Evolutionary conservation across 257 asterid genomes (phyloP).

Genomic region (Gentiana straminea): DNA sequence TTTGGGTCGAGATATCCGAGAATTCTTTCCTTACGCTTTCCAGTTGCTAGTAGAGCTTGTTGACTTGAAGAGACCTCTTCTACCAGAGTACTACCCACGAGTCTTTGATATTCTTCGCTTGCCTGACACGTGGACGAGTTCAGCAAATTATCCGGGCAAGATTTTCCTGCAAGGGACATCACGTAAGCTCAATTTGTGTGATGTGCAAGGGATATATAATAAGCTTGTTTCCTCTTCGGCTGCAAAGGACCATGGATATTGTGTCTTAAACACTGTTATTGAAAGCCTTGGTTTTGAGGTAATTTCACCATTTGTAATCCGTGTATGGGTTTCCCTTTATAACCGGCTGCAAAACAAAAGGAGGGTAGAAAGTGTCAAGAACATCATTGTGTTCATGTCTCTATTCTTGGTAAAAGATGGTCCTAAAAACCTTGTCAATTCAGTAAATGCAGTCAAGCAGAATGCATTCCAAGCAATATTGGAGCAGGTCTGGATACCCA

Average conservation of each 20-base stretch:
- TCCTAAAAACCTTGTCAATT: slow-evolving; percentile 49
- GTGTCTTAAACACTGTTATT: slow-evolving; percentile 86
- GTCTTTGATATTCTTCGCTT: slow-evolving; percentile 64
- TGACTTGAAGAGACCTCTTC: slow-evolving; percentile 57
- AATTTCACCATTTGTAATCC: slow-evolving; percentile 38
- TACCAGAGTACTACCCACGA: slow-evolving; percentile 60
- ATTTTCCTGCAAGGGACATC: slow-evolving; percentile 90
- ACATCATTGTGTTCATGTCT: slow-evolving; percentile 76
- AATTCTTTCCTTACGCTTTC: slow-evolving; percentile 88
- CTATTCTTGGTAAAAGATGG: slow-evolving; percentile 80
- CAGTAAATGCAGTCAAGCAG: slow-evolving; percentile 70
- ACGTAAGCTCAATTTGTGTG: slow-evolving; percentile 61
- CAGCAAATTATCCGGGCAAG: slow-evolving; percentile 86
- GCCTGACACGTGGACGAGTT: slow-evolving; percentile 78
- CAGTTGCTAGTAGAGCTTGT: slow-evolving; percentile 94
- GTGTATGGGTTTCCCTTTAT: slow-evolving; percentile 75
- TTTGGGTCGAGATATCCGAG: slow-evolving; percentile 56
- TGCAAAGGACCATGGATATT: slow-evolving; percentile 85
- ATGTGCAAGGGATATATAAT: slow-evolving; percentile 64
- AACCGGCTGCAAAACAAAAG: slow-evolving; percentile 48
- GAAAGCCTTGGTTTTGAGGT: slow-evolving; percentile 80
- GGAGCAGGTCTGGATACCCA: slow-evolving; percentile 81
- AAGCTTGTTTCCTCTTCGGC: slow-evolving; percentile 49
- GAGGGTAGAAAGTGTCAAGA: slow-evolving; percentile 60
- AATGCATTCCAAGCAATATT: slow-evolving; percentile 45